Evolutionary conservation across 1,284 basidiomycete species (phyloP).

Genomic region (Melampsora occidentalis): DNA sequence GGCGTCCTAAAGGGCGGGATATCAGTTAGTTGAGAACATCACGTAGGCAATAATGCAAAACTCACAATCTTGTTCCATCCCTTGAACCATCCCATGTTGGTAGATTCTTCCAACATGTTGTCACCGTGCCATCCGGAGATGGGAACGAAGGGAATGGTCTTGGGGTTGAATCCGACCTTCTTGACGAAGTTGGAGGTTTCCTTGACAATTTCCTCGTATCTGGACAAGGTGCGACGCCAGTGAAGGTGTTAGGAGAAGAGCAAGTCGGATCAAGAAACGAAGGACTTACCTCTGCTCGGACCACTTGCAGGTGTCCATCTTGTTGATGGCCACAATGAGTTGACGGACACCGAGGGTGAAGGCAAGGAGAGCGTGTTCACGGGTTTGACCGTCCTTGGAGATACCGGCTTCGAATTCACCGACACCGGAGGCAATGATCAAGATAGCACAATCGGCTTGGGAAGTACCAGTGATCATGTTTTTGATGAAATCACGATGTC

Average conservation of each 20-base stretch:
- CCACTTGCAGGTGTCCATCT: conserved; percentile 94
- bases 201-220: conserved; percentile 99
- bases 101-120: conserved; percentile 99
- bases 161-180: conserved; percentile 99
- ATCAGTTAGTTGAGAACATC: conserved; percentile 49
- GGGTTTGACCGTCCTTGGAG: conserved; percentile 99
- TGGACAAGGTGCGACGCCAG: conserved; percentile 70
- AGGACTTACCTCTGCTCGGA: conserved; percentile 28
- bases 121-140: conserved; percentile 99
- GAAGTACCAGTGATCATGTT: conserved; percentile 99
- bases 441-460: conserved; percentile 98
- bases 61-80: conserved; percentile 77
- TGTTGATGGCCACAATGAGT: conserved; percentile 99
- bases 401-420: conserved; percentile 99
- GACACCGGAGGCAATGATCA: conserved; percentile 98
- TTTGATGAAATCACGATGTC: conserved; percentile 99
- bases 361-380: conserved; percentile 98
- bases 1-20: conserved; percentile 59
- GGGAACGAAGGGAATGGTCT: conserved; percentile 95
- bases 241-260: conserved; percentile 37
- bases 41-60: background rate
- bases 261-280: conserved; percentile 47
- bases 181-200: conserved; percentile 99
- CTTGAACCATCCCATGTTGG: conserved; percentile 99
- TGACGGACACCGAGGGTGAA: conserved; percentile 99